A percentile compares a stretch with the other conserved stretches of the same genome.
Conservation (phyloP, 495 filamentous ascomycete genomes). For the Neurospora sp. region DNA sequence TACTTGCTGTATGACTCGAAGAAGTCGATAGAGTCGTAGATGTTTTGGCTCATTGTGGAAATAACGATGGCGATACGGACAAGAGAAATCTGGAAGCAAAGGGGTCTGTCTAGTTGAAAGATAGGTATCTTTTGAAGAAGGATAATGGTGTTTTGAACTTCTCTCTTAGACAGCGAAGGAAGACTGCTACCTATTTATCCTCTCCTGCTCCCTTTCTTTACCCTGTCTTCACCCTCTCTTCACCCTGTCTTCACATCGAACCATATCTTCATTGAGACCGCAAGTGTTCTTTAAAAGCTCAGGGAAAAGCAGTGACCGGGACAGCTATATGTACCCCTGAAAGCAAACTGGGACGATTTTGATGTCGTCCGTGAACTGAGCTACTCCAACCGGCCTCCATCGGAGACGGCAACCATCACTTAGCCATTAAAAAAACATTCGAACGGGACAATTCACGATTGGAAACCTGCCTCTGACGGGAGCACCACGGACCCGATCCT, state of each 20-base stretch:
- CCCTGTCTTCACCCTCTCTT: neutral
- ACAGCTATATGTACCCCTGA: neutral
- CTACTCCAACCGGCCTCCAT: neutral
- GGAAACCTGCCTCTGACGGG: neutral
- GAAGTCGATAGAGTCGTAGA: conserved; percentile 26
- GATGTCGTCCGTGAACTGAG: neutral
- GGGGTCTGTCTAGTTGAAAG: neutral
- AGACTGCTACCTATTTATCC: neutral
- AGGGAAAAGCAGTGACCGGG: neutral
- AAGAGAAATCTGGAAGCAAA: neutral
- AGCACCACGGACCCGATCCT: neutral
- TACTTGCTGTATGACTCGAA: conserved; percentile 27
- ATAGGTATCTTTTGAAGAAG: neutral
- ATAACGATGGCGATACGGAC: neutral
- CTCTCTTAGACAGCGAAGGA: neutral
- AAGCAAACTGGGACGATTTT: neutral
- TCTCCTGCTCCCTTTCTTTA: neutral
- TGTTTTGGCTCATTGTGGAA: conserved; percentile 25
- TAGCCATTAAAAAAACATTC: neutral
- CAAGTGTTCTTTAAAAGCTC: neutral
- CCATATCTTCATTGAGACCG: neutral
- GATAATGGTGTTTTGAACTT: neutral
- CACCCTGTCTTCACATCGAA: neutral
- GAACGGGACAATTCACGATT: neutral
- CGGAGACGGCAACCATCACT: neutral